Base-by-base conservation (phyloP, 805 yeast species). In the Pichia membranifaciens region DNA sequence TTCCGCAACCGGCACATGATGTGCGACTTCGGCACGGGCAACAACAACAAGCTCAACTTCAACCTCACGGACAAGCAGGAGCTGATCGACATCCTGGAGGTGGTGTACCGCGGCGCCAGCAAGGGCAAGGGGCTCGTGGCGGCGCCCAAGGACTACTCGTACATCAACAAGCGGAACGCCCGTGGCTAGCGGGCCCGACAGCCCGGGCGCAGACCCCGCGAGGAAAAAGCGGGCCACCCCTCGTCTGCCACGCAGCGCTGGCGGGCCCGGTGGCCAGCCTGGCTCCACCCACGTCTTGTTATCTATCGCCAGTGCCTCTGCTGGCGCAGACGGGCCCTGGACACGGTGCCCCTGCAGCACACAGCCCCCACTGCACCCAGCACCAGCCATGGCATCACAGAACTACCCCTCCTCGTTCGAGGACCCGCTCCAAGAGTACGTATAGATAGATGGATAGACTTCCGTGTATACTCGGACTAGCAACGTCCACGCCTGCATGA, bases 1-100 rank as follows among this genome's bases (percentile, higher is more conserved):
- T 88, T 77, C 67, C 72, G 95, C 44, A 91, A 91, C 68, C 85
- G 88, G 63, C 98, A 91, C 65, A 90, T 91, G 95, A 81, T 93
- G 95, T 87, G 96, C 66, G 99, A 93, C 70, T 89, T 90, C 65
- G 99, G 99, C 2, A 93, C 98, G 0, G 99, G 99, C 29, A 89
- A 93, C 62, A 93, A 93, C 66, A 93, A 93, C 71, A 91, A 93
- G 71, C 70, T 93, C 70, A 89, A 88, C 60, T 91, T 91, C 65
- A 73, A 79, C 12, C 62, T 84, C 20, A 81, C 78, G 37, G 87
- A 87, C 61, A 82, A 84, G 51, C 96, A 91, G 62, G 97, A 89
- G 56, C 66, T 93, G 72, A 85, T 93, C 18, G 98, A 91, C 64
- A 84, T 93, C 28, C 68, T 93, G 10, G 99, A 93, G 59, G 83